phyloP scores from a whole-genome alignment of 768 basidiomycete species.

The Leccinum broughii region DNA sequence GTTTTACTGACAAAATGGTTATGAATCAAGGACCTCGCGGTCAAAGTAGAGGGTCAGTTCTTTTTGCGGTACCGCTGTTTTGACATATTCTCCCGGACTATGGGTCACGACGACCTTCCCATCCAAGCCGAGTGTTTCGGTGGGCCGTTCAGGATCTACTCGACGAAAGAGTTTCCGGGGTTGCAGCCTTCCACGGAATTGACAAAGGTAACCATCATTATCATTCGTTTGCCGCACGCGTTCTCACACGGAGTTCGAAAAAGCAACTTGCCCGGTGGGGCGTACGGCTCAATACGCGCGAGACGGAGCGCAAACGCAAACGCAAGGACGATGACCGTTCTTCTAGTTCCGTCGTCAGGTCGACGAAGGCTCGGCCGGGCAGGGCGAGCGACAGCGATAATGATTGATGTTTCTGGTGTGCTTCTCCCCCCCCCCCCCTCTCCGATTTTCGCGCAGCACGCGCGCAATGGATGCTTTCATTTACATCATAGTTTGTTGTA shows the following conservation, averaged over 20 bases:
- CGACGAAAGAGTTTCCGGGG: slow-evolving; percentile 76
- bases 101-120: slow-evolving; percentile 34
- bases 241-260: slow-evolving; percentile 6
- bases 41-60: slow-evolving; percentile 65
- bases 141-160: slow-evolving; percentile 66
- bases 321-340: slow-evolving; percentile 25
- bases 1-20: too few species aligned
- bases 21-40: slow-evolving; percentile 58
- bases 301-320: slow-evolving; percentile 38
- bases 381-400: slow-evolving; percentile 30
- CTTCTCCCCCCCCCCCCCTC: neutral
- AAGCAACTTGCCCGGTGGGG: slow-evolving; percentile 38
- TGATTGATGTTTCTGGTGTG: slow-evolving; percentile 9
- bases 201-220: slow-evolving; percentile 46
- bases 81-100: slow-evolving; percentile 50
- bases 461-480: slow-evolving; percentile 9
- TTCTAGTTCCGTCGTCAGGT: slow-evolving; percentile 8
- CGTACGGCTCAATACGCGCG: slow-evolving; percentile 38
- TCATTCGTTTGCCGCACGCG: neutral
- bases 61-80: slow-evolving; percentile 72
- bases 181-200: slow-evolving; percentile 66
- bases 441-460: neutral
- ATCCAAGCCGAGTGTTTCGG: slow-evolving; percentile 68
- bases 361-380: slow-evolving; percentile 3
- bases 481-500: slow-evolving; percentile 17